phyloP scores from a whole-genome alignment of 1,284 basidiomycete genomes.

The Stygiomarasmius scandens region DNA sequence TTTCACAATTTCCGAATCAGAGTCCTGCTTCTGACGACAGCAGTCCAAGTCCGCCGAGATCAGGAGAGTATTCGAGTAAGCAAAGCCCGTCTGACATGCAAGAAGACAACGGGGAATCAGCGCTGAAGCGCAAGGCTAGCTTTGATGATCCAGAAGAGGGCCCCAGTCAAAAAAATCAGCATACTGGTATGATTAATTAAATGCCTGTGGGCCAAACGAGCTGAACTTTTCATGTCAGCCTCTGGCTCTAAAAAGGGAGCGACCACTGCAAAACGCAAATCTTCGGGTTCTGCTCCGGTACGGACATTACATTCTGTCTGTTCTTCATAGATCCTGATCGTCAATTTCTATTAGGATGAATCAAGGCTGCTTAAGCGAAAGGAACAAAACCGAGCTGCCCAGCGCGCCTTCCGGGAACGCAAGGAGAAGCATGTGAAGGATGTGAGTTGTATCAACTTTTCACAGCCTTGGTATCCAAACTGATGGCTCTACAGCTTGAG shows the following conservation, averaged over 20 bases:
- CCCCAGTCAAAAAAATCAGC: slow-evolving; percentile 65
- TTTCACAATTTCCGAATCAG: slow-evolving; percentile 45
- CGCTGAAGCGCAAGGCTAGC: slow-evolving; percentile 75
- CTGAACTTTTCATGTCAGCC: neutral
- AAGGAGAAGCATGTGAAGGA: slow-evolving; percentile 90
- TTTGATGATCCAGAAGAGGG: slow-evolving; percentile 61
- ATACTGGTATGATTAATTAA: slow-evolving; percentile 50
- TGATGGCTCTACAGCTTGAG: slow-evolving; percentile 57
- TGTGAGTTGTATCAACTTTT: slow-evolving; percentile 47
- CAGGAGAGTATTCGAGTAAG: slow-evolving; percentile 4
- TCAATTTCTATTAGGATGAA: slow-evolving; percentile 54
- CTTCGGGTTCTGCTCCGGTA: slow-evolving; percentile 36
- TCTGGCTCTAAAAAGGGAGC: slow-evolving; percentile 27
- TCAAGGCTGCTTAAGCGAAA: slow-evolving; percentile 76
- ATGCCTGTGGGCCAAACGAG: neutral
- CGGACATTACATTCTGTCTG: slow-evolving; percentile 19
- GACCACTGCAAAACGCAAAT: slow-evolving; percentile 35
- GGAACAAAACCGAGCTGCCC: slow-evolving; percentile 85
- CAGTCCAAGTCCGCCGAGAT: slow-evolving; percentile 62
- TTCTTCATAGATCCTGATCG: slow-evolving; percentile 1
- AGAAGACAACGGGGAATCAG: slow-evolving; percentile 44
- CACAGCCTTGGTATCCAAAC: slow-evolving; percentile 3
- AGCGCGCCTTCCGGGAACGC: slow-evolving; percentile 83
- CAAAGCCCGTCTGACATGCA: slow-evolving; percentile 25
- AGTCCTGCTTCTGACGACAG: slow-evolving; percentile 67